Conservation (phyloP, 176 grass and related monocot species). For the Pontederia crassipes region DNA sequence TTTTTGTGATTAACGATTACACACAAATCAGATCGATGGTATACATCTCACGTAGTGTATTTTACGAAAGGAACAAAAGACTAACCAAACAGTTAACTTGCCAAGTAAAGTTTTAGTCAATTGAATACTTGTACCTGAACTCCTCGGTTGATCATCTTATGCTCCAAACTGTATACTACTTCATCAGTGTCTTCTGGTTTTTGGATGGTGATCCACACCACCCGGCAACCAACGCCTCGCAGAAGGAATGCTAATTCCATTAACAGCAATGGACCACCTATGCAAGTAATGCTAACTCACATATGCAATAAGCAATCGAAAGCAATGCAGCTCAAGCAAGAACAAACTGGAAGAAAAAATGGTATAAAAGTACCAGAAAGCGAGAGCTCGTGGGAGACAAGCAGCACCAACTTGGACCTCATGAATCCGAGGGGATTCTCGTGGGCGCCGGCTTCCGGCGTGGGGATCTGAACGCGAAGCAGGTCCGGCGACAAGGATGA, state of each 20-base stretch:
- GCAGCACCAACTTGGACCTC: constrained; percentile 68
- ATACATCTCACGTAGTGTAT: background rate
- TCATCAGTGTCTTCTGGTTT: constrained; percentile 61
- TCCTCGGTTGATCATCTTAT: constrained; percentile 80
- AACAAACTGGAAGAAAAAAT: background rate
- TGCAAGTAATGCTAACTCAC: background rate
- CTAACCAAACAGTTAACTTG: background rate
- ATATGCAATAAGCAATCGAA: background rate
- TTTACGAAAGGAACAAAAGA: constrained; percentile 6
- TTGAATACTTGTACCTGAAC: constrained; percentile 39
- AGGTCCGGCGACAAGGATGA: background rate
- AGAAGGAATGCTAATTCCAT: constrained; percentile 93
- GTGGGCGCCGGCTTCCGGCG: background rate
- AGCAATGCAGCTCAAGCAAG: background rate
- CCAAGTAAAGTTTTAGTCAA: background rate
- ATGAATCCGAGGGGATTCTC: constrained; percentile 55
- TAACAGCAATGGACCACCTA: constrained; percentile 83
- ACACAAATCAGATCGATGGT: no score
- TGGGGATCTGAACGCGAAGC: background rate
- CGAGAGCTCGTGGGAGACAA: constrained; percentile 90
- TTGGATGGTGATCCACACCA: constrained; percentile 89
- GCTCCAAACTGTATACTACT: constrained; percentile 65
- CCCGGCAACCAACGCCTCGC: constrained; percentile 46
- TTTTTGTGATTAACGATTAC: no score
- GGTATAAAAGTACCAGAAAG: constrained; percentile 59